These are phyloP conservation scores for Acacia pycnantha DNA, from an alignment of 331 rosid species.

Conservation along the genomic window DNA sequence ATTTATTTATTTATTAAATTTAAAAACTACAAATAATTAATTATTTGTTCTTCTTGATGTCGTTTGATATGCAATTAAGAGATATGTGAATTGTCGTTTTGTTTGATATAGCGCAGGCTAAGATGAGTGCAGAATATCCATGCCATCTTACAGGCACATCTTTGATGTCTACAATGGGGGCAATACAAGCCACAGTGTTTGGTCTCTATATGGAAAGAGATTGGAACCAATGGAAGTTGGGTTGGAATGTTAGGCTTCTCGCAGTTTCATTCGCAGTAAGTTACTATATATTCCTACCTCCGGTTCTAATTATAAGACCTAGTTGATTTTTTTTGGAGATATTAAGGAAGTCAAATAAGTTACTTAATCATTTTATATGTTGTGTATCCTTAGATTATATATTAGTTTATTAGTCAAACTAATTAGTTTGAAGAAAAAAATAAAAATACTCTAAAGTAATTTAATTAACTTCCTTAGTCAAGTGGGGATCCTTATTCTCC, in stretches of 20 bases:
- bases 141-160: constrained; percentile 37
- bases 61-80: neutral
- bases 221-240: constrained; percentile 50
- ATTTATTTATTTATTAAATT: neutral
- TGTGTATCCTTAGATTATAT: too few relatives aligned
- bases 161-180: constrained; percentile 47
- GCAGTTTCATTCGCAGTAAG: constrained; percentile 36
- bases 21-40: neutral
- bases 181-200: constrained; percentile 38
- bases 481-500: neutral
- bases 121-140: constrained; percentile 41
- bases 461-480: too few relatives aligned
- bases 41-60: neutral
- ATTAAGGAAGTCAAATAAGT: too few relatives aligned
- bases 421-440: too few relatives aligned
- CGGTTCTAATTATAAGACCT: too few relatives aligned
- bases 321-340: too few relatives aligned
- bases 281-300: too few relatives aligned
- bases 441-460: too few relatives aligned
- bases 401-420: too few relatives aligned
- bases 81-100: neutral
- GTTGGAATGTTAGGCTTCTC: constrained; percentile 46
- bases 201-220: constrained; percentile 48
- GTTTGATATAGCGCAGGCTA: constrained; percentile 22
- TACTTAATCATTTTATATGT: too few relatives aligned